Base-by-base conservation (phyloP, 1,139 yeast species). In the Blastobotrys malaysiensis region DNA sequence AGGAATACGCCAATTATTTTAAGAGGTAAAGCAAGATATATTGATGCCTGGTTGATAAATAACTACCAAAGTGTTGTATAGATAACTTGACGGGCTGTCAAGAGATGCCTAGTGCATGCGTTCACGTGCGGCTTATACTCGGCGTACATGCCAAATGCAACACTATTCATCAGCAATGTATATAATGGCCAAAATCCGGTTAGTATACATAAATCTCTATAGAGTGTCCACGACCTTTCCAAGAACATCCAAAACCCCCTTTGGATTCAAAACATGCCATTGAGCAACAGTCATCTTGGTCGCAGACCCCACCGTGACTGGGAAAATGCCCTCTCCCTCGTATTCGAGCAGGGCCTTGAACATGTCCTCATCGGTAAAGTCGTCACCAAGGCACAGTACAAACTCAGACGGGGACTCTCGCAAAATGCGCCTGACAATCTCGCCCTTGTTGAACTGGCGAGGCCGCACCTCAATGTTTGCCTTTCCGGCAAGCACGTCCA, bases 391-490 rank as follows among this genome's bases (percentile, higher is more conserved):
- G 73, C 98, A 93, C 54, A 91, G 72, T 50, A 88, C 81, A 66
- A 95, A 93, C 65, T 88, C 96, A 0, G 97, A 93, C 24, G 72
- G 72, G n/a, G 69, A 69, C n/a, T 67, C 67, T 4, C 57, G 52
- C 48, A 89, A 87, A 55, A 93, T 77, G 58, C 90, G 75, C 68
- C 82, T 86, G 48, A 88, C 99, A 65, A 95, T 95, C 70, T 91
- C 98, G 54, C 99, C 99, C 71, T 95, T 95, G 73, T 95, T 95
- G 56, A 93, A 89, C 68, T 89, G 87, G 57, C 83, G 82, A 9
- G 99, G 99, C 60, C 99, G 79, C 16, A 95, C 98, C 71, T 95
- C 99, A 52, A 95, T 80, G 67, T 95, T 95, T 49, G 99, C 99
- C 73, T 95, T 95, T 49, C 96, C 96, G 27, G 88, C 79, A 97